phyloP scores from a whole-genome alignment of 2,329 filamentous ascomycete genomes.

The Colletotrichum liriopes region DNA sequence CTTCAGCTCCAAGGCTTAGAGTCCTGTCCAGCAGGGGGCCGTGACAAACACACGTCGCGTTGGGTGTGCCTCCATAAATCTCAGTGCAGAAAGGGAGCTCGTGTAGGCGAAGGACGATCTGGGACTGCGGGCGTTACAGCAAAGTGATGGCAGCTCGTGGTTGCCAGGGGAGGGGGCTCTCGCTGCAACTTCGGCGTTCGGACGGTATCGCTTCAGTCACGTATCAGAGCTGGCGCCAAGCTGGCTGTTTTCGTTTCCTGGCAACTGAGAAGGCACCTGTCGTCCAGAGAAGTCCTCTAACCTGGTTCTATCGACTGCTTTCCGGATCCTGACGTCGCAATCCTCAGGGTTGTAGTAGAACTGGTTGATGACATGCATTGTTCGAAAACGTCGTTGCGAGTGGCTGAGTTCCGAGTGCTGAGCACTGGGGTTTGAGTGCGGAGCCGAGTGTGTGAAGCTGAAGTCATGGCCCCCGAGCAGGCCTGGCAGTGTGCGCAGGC shows the following conservation, averaged over 20 bases:
- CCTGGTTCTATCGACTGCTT: neutral
- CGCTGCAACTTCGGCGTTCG: conserved; percentile 17
- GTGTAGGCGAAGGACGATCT: conserved; percentile 5
- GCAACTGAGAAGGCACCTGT: neutral
- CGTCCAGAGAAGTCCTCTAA: neutral
- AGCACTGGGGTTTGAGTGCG: conserved; percentile 4
- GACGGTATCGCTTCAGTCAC: conserved; percentile 20
- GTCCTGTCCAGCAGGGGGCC: neutral
- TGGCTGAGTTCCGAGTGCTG: conserved; percentile 12
- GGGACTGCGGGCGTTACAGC: conserved; percentile 30
- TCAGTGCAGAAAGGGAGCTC: neutral
- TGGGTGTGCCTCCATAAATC: neutral
- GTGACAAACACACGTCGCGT: neutral
- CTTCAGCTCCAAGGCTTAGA: conserved; percentile 10
- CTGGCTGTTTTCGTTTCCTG: neutral
- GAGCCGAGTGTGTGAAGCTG: conserved; percentile 2
- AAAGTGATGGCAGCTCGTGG: conserved; percentile 24
- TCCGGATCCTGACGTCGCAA: neutral
- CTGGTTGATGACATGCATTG: conserved; percentile 7
- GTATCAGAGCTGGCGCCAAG: conserved; percentile 29
- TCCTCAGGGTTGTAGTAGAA: conserved; percentile 1
- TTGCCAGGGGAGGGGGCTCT: conserved; percentile 12
- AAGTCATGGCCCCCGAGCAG: conserved; percentile 4
- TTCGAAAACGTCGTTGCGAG: neutral
- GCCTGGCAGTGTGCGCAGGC: conserved; percentile 35